phyloP scores from a whole-genome alignment of 148 eudicot species.

The Bassia scoparia region DNA sequence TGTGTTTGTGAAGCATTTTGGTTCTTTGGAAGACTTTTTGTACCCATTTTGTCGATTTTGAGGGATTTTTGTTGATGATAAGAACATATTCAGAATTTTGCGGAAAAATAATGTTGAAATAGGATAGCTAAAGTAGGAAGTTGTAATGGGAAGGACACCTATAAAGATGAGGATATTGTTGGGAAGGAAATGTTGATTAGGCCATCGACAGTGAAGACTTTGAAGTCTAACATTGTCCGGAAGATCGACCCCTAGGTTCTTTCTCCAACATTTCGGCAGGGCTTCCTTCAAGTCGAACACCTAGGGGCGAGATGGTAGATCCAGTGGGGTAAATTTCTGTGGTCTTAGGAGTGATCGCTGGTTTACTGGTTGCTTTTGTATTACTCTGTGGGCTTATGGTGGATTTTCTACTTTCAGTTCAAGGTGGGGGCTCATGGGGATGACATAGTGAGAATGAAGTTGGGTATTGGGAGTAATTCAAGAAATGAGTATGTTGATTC shows the following conservation, averaged over 20 bases:
- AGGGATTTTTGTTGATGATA: neutral
- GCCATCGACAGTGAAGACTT: constrained; percentile 45
- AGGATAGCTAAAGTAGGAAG: neutral
- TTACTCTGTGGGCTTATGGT: constrained; percentile 94
- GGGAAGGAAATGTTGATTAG: constrained; percentile 47
- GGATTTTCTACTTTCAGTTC: constrained; percentile 97
- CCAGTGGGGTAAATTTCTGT: constrained; percentile 38
- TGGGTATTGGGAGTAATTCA: constrained; percentile 51
- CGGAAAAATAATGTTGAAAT: neutral
- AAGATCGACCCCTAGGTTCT: constrained; percentile 75
- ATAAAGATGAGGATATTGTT: constrained; percentile 46
- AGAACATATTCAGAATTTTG: neutral
- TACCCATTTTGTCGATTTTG: neutral
- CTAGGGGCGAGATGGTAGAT: constrained; percentile 64
- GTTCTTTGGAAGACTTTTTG: neutral
- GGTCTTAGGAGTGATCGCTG: constrained; percentile 71
- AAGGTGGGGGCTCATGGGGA: constrained; percentile 97
- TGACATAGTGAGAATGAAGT: constrained; percentile 54
- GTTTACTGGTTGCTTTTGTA: constrained; percentile 90
- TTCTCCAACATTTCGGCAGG: constrained; percentile 78
- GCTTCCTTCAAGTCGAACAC: constrained; percentile 61
- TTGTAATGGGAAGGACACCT: constrained; percentile 42
- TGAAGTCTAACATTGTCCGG: constrained; percentile 82
- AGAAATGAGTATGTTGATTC: constrained; percentile 28
- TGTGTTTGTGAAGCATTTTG: constrained; percentile 5